Conservation (phyloP, 306 rosid species). For the Canavalia gladiata region DNA sequence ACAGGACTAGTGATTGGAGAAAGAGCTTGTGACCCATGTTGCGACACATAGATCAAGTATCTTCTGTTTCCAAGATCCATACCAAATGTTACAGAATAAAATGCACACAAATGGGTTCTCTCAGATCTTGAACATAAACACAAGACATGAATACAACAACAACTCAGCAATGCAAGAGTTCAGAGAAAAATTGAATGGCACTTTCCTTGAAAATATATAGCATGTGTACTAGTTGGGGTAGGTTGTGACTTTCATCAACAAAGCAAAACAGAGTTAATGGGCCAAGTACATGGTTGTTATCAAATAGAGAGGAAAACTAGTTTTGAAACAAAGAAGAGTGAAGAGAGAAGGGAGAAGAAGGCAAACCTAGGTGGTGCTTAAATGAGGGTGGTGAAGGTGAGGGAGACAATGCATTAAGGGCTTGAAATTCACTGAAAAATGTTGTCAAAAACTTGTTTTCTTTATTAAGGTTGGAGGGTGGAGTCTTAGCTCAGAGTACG, state of each 20-base stretch:
- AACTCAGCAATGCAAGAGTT: constrained; percentile 28
- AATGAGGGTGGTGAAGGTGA: constrained; percentile 52
- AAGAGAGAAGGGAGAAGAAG: constrained; percentile 30
- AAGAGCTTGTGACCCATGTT: constrained; percentile 50
- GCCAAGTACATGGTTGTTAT: constrained; percentile 21
- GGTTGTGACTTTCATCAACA: constrained; percentile 22
- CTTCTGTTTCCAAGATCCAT: constrained; percentile 76
- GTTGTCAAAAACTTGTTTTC: constrained; percentile 43
- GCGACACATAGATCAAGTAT: constrained; percentile 56
- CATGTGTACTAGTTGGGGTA: constrained; percentile 24
- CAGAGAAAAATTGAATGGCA: not conserved
- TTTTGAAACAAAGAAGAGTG: constrained; percentile 30
- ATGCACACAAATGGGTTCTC: constrained; percentile 45
- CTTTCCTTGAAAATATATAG: constrained; percentile 25
- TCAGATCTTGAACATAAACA: constrained; percentile 61
- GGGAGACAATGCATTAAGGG: constrained; percentile 52
- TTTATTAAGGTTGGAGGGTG: constrained; percentile 51
- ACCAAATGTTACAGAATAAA: constrained; percentile 31
- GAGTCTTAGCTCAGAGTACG: constrained; percentile 55
- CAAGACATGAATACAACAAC: constrained; percentile 37
- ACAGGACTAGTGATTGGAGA: constrained; percentile 64
- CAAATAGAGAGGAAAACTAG: not conserved
- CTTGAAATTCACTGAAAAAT: constrained; percentile 48
- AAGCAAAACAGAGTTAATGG: constrained; percentile 1
- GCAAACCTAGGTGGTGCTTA: constrained; percentile 56